Conservation (phyloP, 768 basidiomycete species). For the Royoungia palumana region DNA sequence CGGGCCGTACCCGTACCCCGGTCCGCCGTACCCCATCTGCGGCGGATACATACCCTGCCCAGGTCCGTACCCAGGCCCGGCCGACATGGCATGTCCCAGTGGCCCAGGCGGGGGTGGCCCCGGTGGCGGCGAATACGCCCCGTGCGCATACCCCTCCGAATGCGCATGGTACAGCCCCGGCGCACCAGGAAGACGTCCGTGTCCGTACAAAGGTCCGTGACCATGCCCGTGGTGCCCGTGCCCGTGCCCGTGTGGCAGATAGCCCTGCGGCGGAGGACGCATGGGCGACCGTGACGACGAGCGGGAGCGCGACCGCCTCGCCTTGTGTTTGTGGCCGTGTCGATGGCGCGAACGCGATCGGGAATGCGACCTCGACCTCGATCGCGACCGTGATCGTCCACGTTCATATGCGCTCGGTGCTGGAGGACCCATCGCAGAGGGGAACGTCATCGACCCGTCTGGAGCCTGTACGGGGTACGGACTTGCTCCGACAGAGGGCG, state of each 20-base stretch:
- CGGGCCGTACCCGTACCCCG: neutral
- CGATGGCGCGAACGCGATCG: neutral
- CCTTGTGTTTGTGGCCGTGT: neutral
- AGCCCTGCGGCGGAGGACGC: too few relatives aligned
- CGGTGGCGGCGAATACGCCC: slow-evolving; percentile 4
- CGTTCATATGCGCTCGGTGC: neutral
- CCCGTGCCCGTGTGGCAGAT: too few relatives aligned
- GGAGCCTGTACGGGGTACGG: neutral
- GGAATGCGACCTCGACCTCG: neutral
- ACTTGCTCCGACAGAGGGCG: neutral
- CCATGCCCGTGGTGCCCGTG: neutral
- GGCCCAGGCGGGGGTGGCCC: neutral
- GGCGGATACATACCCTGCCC: neutral
- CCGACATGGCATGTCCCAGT: neutral
- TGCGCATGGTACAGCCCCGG: neutral
- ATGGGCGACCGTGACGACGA: slow-evolving; percentile 17
- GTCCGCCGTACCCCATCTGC: neutral
- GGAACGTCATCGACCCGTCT: too few relatives aligned
- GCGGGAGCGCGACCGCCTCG: slow-evolving; percentile 10
- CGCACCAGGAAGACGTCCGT: neutral
- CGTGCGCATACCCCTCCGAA: neutral
- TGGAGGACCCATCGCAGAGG: too few relatives aligned
- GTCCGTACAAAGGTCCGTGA: neutral
- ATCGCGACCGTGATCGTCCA: neutral
- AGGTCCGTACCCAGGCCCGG: neutral